Conservation (phyloP, 306 rosid species). For the Lathyrus oleraceus region DNA sequence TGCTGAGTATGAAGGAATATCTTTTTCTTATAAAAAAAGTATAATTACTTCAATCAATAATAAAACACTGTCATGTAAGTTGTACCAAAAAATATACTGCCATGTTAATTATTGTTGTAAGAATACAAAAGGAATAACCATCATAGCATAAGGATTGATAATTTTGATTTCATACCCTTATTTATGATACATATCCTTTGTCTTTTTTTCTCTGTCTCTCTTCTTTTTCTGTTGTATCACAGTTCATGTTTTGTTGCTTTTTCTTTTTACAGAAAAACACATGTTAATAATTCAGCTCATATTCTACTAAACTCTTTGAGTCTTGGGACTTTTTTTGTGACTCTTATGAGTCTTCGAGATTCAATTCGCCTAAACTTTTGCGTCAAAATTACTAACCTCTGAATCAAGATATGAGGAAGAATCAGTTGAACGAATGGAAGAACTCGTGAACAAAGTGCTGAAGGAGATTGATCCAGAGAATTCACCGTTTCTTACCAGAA, state of each 20-base stretch:
- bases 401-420: slow-evolving; percentile 73
- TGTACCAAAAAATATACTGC: background rate
- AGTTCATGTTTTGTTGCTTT: background rate
- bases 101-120: background rate
- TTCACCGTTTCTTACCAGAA: slow-evolving; percentile 51
- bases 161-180: no score
- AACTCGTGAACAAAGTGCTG: slow-evolving; percentile 63
- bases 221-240: background rate
- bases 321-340: background rate
- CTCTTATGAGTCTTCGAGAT: background rate
- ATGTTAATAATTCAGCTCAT: background rate
- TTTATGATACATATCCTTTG: background rate
- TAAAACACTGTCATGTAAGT: background rate
- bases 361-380: background rate
- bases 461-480: slow-evolving; percentile 70
- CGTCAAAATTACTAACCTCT: slow-evolving; percentile 43
- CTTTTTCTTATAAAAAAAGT: no score
- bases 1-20: background rate
- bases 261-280: background rate
- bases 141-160: background rate
- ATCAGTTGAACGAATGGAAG: slow-evolving; percentile 46
- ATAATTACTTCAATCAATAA: background rate
- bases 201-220: background rate
- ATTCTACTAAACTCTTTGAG: background rate
- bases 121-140: slow-evolving; percentile 2